Evolutionary conservation across 2,329 filamentous ascomycete species (phyloP), one percentile per base, ranked within the genome.

Genomic region (Calonectria multiphialidica): DNA sequence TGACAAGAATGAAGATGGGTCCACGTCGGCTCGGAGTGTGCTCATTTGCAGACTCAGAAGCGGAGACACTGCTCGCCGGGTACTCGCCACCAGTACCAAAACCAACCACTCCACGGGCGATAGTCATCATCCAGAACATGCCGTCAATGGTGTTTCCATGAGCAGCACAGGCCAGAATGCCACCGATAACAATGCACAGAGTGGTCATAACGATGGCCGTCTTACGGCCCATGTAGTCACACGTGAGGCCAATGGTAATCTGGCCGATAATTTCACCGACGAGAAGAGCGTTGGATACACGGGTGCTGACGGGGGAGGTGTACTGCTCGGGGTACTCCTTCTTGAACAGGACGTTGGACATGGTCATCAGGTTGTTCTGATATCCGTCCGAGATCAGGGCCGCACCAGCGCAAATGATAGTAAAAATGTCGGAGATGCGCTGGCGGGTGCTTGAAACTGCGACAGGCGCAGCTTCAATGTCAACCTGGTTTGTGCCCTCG

Each of bases 111-210:
- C 88, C 87, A 49, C 88, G 83, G 6, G 86, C 83, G 21, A 89
- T 79, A 0, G 85, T 87, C 82, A 89, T 81, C 84, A 88, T 88
- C 87, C 87, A 88, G 68, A 88, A 86, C 86, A 89, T 88, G 69
- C 85, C 86, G 21, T 85, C 71, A 37, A 86, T 83, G 2, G 86
- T 88, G 6, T 80, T 74, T 12, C 87, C 87, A 68, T 86, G 80
- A 1, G 86, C 82, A 2, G 86, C 87, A 10, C 85, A 86, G 1
- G 87, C 86, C 21, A 88, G 72, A 30, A 88, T 86, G 15, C 68
- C 85, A 12, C 87, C 86, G 33, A 88, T 59, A 15, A 88, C 85
- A 55, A 88, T 86, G 80, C 87, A 84, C 4, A 85, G 63, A 0
- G 87, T 88, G 0, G 87, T 88, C 7, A 83, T 74, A 37, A 88